Base-by-base conservation (phyloP, 805 yeast species). In the Kuraishia piskuri region DNA sequence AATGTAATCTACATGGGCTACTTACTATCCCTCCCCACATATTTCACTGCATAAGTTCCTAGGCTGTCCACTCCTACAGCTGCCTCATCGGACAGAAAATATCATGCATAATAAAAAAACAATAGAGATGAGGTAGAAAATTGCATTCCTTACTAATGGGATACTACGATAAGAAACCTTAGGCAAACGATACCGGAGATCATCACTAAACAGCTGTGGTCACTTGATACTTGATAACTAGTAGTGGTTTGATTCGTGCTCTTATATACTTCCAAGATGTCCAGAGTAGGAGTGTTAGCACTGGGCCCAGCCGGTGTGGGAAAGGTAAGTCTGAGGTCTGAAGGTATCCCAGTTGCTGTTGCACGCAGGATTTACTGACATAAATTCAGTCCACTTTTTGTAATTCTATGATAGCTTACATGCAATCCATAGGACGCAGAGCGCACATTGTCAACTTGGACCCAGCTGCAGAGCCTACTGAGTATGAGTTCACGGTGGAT, bases 221-320 rank as follows among this genome's bases (percentile, higher is more conserved):
- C n/a, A n/a, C n/a, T n/a, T n/a, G n/a, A n/a, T n/a, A n/a, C n/a
- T n/a, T n/a, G n/a, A n/a, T n/a, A n/a, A n/a, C n/a, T n/a, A n/a
- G n/a, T n/a, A n/a, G n/a, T n/a, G 31, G 31, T 25, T 25, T 25
- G 6, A 6, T 31, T 12, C 40, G 9, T 31, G 40, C 40, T 31
- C 9, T 31, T 31, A 31, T 4, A 6, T 31, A 31, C 40, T 12
- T 5, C 40, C 17, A 50, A 9, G 22, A 92, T 94, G 99, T 90
- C 97, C 2, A 78, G 96, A 71, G 96, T 90, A 1, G 99, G 98
- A 54, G 92, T 90, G 12, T 72, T 94, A 57, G 96, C 91, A 1
- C 70, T 94, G 58, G 99, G 99, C 1, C 99, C 99, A 20, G 99
- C 99, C 1, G 99, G 99, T 44, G 98, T 88, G 9, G 99, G 99